Conservation (phyloP, 2,329 filamentous ascomycete genomes). For the Alternaria metachromatica region DNA sequence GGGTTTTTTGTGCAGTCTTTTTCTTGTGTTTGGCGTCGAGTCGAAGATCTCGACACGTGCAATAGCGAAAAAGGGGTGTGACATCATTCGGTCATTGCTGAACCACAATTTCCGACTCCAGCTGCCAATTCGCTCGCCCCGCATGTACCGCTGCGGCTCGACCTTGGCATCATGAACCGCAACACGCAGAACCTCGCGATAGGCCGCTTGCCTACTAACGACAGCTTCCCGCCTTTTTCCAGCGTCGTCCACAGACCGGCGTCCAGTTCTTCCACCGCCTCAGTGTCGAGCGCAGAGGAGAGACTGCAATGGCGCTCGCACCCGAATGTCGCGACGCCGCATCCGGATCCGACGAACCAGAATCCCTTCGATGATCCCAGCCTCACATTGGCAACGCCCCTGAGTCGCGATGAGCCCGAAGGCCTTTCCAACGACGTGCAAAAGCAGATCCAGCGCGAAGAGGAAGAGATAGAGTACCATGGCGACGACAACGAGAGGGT, state of each 20-base stretch:
- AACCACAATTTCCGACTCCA: neutral
- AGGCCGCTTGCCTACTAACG: slow-evolving; percentile 4
- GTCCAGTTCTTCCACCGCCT: slow-evolving; percentile 10
- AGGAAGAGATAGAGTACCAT: slow-evolving; percentile 4
- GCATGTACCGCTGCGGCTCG: slow-evolving; percentile 11
- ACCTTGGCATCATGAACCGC: slow-evolving; percentile 15
- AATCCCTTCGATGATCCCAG: slow-evolving; percentile 34
- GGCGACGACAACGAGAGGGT: neutral
- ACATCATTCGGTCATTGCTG: slow-evolving; percentile 3
- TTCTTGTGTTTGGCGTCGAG: neutral
- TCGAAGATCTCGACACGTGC: neutral
- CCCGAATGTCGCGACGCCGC: slow-evolving; percentile 23
- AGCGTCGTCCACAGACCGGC: neutral
- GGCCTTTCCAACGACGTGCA: neutral
- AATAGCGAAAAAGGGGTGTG: neutral
- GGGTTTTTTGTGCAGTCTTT: neutral
- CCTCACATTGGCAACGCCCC: neutral
- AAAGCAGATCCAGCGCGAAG: slow-evolving; percentile 1
- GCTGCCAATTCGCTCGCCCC: slow-evolving; percentile 1
- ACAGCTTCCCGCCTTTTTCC: slow-evolving; percentile 9
- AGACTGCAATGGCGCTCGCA: slow-evolving; percentile 37
- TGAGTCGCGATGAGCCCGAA: neutral
- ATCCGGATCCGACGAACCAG: slow-evolving; percentile 5
- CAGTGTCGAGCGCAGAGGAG: slow-evolving; percentile 26
- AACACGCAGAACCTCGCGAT: slow-evolving; percentile 10